Percentiles rank a stretch among this genome's conserved stretches.
phyloP scores from a whole-genome alignment of 2,329 filamentous ascomycete species.

The Botryotinia narcissicola region DNA sequence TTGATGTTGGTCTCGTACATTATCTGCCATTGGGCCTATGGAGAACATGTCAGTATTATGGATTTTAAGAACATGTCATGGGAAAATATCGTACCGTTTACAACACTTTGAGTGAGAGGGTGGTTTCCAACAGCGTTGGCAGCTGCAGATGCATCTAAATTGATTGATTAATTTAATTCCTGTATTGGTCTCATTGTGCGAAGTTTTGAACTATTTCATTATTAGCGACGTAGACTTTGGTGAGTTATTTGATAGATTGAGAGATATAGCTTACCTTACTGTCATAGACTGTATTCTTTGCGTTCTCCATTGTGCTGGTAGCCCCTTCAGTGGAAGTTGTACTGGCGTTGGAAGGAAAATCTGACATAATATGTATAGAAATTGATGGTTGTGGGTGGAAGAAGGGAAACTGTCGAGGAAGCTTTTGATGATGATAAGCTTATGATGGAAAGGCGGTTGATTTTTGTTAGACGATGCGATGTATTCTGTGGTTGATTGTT shows the following conservation, averaged over 20 bases:
- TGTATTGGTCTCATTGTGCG: neutral
- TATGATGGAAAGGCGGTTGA: neutral
- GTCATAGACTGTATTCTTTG: slow-evolving; percentile 18
- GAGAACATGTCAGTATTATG: slow-evolving; percentile 21
- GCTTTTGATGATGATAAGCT: neutral
- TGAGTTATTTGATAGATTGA: neutral
- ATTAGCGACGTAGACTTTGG: slow-evolving; percentile 7
- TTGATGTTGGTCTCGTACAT: slow-evolving; percentile 54
- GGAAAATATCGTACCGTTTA: slow-evolving; percentile 33
- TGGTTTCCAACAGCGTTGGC: slow-evolving; percentile 37
- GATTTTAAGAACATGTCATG: slow-evolving; percentile 15
- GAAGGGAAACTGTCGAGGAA: neutral
- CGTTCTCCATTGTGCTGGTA: slow-evolving; percentile 16
- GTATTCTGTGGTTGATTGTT: neutral
- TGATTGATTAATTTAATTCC: slow-evolving; percentile 27
- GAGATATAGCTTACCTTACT: slow-evolving; percentile 18
- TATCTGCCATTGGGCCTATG: slow-evolving; percentile 58
- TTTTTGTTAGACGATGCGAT: neutral
- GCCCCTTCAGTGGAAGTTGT: slow-evolving; percentile 5
- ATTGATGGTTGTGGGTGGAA: slow-evolving; percentile 1
- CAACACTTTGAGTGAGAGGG: slow-evolving; percentile 36
- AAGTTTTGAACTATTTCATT: slow-evolving; percentile 5
- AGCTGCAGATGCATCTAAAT: slow-evolving; percentile 36
- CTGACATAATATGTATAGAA: slow-evolving; percentile 2
- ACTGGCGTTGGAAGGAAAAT: slow-evolving; percentile 19